Evolutionary conservation across 1,284 basidiomycete species (phyloP).

Genomic region (Cryptococcus sp.): DNA sequence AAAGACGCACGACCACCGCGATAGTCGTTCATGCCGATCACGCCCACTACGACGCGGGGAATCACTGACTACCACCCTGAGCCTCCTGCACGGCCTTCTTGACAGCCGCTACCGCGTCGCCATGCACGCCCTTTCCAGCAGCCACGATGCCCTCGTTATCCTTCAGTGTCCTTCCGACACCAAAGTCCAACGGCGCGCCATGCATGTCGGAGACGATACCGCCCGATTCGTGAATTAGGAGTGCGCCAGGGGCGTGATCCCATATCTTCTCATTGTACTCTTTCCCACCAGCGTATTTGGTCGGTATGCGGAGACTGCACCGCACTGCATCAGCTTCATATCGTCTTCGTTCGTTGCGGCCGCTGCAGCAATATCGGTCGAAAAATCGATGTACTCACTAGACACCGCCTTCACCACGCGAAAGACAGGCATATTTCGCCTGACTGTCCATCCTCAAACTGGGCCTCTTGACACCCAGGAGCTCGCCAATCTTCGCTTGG

Average conservation of each 20-base stretch:
- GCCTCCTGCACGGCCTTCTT: conserved; percentile 63
- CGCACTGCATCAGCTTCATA: background rate
- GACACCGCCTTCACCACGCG: conserved; percentile 81
- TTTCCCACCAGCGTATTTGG: conserved; percentile 61
- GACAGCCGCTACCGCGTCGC: conserved; percentile 71
- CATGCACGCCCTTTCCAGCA: conserved; percentile 66
- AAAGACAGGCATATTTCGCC: conserved; percentile 89
- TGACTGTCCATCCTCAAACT: conserved; percentile 91
- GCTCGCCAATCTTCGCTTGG: conserved; percentile 70
- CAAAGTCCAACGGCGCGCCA: conserved; percentile 80
- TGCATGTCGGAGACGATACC: conserved; percentile 81
- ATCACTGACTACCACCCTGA: background rate
- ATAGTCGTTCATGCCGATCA: background rate
- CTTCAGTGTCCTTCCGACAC: conserved; percentile 79
- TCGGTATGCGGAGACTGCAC: conserved; percentile 74
- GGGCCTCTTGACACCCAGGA: conserved; percentile 68
- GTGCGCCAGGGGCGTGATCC: conserved; percentile 89
- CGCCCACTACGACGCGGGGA: background rate
- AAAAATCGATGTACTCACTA: conserved; percentile 59
- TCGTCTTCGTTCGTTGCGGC: no score
- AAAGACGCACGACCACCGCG: no score
- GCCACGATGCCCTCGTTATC: conserved; percentile 88
- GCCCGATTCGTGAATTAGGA: conserved; percentile 87
- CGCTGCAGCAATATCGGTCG: no score
- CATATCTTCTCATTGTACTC: conserved; percentile 89